Percentiles rank a stretch among this genome's conserved stretches.
These are phyloP conservation scores for Russula griseocarnosa DNA, from an alignment of 768 basidiomycete genomes.

Conservation along the genomic window DNA sequence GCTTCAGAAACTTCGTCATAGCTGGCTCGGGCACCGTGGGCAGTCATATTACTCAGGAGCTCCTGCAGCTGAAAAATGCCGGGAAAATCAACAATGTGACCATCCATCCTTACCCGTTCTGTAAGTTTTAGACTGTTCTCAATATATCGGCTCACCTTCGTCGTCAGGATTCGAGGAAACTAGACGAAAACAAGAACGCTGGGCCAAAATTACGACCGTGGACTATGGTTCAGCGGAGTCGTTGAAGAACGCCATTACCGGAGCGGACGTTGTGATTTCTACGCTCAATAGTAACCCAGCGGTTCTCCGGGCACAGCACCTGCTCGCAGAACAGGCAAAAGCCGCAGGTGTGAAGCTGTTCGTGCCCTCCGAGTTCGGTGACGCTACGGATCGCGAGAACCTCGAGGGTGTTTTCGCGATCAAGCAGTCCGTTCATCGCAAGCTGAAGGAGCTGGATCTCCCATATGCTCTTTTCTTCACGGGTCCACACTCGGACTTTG, in stretches of 20 bases:
- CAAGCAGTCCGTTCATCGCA: conserved; percentile 20
- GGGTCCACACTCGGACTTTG: conserved; percentile 18
- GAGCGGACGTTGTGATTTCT: conserved; percentile 21
- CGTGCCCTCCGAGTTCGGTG: conserved; percentile 35
- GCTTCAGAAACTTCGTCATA: conserved; percentile 13
- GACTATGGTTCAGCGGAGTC: conserved; percentile 22
- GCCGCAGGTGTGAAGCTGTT: conserved; percentile 33
- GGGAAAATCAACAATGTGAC: conserved; percentile 16
- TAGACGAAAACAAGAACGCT: conserved; percentile 8
- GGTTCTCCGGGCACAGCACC: conserved; percentile 29
- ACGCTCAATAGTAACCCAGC: not conserved
- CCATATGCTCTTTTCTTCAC: conserved; percentile 29
- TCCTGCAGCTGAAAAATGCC: conserved; percentile 2
- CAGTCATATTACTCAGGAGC: not conserved
- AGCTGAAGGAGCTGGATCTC: conserved; percentile 25
- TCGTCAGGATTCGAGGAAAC: conserved; percentile 1
- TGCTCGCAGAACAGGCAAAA: conserved; percentile 34
- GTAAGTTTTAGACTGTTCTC: not conserved
- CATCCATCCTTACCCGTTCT: conserved; percentile 13
- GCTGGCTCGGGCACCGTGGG: conserved; percentile 9
- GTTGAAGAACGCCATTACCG: conserved; percentile 14
- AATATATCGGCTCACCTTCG: not conserved
- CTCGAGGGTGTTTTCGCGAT: conserved; percentile 8
- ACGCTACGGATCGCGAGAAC: conserved; percentile 9
- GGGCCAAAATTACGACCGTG: conserved; percentile 19